phyloP scores from a whole-genome alignment of 805 yeast species.

The Metschnikowia cerradonensis region DNA sequence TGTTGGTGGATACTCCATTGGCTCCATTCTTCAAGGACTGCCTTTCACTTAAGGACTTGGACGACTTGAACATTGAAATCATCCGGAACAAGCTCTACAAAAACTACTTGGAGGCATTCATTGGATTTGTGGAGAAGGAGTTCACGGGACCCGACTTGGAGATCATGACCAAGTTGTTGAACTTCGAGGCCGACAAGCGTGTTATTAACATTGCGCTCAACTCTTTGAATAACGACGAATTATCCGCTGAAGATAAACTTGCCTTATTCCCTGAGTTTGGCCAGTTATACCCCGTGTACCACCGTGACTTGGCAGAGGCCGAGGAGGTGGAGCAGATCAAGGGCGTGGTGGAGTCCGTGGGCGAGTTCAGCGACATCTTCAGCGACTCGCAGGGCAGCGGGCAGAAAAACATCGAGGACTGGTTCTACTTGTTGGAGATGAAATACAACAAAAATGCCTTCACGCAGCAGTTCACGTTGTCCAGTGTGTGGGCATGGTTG shows the following conservation, averaged over 20 bases:
- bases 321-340: slow-evolving; percentile 87
- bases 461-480: slow-evolving; percentile 90
- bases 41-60: slow-evolving; percentile 81
- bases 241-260: slow-evolving; percentile 67
- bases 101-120: slow-evolving; percentile 88
- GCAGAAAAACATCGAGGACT: slow-evolving; percentile 80
- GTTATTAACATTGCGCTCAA: slow-evolving; percentile 87
- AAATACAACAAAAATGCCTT: slow-evolving; percentile 86
- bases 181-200: slow-evolving; percentile 93
- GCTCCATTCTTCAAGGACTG: slow-evolving; percentile 95
- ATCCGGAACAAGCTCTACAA: slow-evolving; percentile 87
- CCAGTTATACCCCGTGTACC: slow-evolving; percentile 65
- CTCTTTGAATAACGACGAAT: slow-evolving; percentile 74
- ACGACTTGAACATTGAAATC: slow-evolving; percentile 92
- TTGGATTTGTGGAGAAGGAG: slow-evolving; percentile 54
- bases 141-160: slow-evolving; percentile 76
- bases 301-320: slow-evolving; percentile 61
- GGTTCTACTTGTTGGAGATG: slow-evolving; percentile 91
- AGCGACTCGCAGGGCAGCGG: slow-evolving; percentile 31
- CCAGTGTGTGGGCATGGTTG: slow-evolving; percentile 95
- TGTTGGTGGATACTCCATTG: slow-evolving; percentile 91
- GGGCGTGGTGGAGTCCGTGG: slow-evolving; percentile 55
- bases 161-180: slow-evolving; percentile 71
- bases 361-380: slow-evolving; percentile 61
- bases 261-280: slow-evolving; percentile 81